Evolutionary conservation across 345 rosid genomes (phyloP).

Genomic region (Erucastrum elatum): DNA sequence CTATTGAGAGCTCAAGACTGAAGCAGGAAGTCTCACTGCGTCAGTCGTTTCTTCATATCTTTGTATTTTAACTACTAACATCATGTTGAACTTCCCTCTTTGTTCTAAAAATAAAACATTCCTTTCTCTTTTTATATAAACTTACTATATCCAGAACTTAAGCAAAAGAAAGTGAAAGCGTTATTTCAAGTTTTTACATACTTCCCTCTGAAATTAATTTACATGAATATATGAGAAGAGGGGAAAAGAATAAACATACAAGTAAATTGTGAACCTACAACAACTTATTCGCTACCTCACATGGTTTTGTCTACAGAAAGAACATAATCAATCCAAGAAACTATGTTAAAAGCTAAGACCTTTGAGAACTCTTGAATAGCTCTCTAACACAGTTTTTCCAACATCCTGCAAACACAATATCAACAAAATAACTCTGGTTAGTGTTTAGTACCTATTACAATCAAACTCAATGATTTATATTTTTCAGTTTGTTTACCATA

Average conservation of each 20-base stretch:
- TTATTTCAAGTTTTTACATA: too few relatives aligned
- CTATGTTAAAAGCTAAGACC: slow-evolving; percentile 80
- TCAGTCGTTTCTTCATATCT: too few relatives aligned
- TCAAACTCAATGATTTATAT: too few relatives aligned
- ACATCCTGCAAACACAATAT: slow-evolving; percentile 60
- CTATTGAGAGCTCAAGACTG: too few relatives aligned
- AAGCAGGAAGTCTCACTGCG: too few relatives aligned
- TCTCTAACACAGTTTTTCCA: slow-evolving; percentile 72
- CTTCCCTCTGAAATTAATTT: too few relatives aligned
- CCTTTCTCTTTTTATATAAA: too few relatives aligned
- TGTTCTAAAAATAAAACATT: too few relatives aligned
- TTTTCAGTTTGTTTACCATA: slow-evolving; percentile 35
- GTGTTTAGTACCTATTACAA: neutral
- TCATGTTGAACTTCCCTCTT: too few relatives aligned
- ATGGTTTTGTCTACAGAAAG: slow-evolving; percentile 58
- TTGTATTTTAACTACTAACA: too few relatives aligned
- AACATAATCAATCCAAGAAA: slow-evolving; percentile 80
- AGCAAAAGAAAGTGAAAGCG: too few relatives aligned
- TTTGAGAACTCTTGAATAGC: slow-evolving; percentile 80
- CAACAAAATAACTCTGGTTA: neutral
- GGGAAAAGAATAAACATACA: neutral
- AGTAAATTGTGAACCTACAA: neutral
- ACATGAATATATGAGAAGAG: neutral
- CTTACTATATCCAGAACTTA: too few relatives aligned
- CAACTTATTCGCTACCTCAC: slow-evolving; percentile 30